Percentiles rank a stretch among this genome's conserved stretches.
phyloP scores from a whole-genome alignment of 2,329 filamentous ascomycete genomes.

The Trichocomaceae sp. region DNA sequence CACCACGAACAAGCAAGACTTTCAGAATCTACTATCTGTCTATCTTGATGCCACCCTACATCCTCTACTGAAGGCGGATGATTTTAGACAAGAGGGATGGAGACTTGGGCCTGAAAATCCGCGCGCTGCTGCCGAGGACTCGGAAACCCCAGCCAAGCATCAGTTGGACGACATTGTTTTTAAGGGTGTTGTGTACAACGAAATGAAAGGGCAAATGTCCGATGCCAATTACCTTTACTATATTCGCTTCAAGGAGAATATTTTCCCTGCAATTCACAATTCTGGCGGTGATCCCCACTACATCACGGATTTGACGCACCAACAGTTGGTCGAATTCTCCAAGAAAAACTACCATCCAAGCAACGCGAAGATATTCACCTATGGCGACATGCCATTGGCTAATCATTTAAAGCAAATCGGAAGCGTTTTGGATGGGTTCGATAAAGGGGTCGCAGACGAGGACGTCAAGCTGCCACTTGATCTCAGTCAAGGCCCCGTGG shows the following conservation, averaged over 20 bases:
- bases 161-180: slow-evolving; percentile 60
- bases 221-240: slow-evolving; percentile 95
- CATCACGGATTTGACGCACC: slow-evolving; percentile 90
- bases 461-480: slow-evolving; percentile 71
- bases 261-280: slow-evolving; percentile 92
- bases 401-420: slow-evolving; percentile 77
- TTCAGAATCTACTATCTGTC: slow-evolving; percentile 90
- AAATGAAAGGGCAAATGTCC: slow-evolving; percentile 99
- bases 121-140: slow-evolving; percentile 49
- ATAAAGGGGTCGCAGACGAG: slow-evolving; percentile 60
- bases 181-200: slow-evolving; percentile 97
- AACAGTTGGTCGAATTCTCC: slow-evolving; percentile 82
- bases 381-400: slow-evolving; percentile 80
- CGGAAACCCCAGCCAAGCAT: slow-evolving; percentile 50
- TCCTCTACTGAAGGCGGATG: slow-evolving; percentile 79
- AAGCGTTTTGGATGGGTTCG: slow-evolving; percentile 65
- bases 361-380: slow-evolving; percentile 93
- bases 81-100: slow-evolving; percentile 97
- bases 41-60: slow-evolving; percentile 93
- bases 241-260: slow-evolving; percentile 87
- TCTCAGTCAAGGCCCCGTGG: slow-evolving; percentile 59
- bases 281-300: slow-evolving; percentile 93
- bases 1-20: slow-evolving; percentile 92
- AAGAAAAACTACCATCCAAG: slow-evolving; percentile 93
- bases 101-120: slow-evolving; percentile 89